Evolutionary conservation across 331 rosid species (phyloP).

Genomic region (Cucumis variabilis): DNA sequence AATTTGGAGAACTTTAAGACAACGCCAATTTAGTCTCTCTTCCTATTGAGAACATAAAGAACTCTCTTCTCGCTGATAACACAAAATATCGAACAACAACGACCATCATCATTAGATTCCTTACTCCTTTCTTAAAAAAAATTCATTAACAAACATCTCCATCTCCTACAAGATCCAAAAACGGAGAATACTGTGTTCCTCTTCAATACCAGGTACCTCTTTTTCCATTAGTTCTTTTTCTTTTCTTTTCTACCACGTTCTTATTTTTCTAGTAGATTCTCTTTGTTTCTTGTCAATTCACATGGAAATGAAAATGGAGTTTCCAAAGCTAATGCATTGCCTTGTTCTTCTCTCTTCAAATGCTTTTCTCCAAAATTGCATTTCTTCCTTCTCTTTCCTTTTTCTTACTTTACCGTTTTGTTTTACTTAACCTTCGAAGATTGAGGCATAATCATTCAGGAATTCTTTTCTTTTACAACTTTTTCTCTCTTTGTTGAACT

Average conservation of each 20-base stretch:
- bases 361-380: neutral
- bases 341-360: neutral
- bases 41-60: too few relatives aligned
- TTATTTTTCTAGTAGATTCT: neutral
- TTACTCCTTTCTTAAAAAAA: neutral
- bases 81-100: neutral
- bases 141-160: neutral
- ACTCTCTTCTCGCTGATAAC: too few relatives aligned
- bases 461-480: too few relatives aligned
- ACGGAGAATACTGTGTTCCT: neutral
- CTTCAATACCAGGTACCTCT: neutral
- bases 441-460: too few relatives aligned
- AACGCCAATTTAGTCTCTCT: too few relatives aligned
- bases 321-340: neutral
- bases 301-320: neutral
- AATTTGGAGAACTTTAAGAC: too few relatives aligned
- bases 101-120: neutral
- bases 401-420: neutral
- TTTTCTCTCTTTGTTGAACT: neutral
- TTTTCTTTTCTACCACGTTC: neutral
- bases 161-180: constrained; percentile 34
- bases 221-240: neutral
- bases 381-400: constrained; percentile 4
- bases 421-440: neutral
- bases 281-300: neutral